Percentiles rank a stretch among this genome's conserved stretches.
Conservation (phyloP, 2,329 filamentous ascomycete genomes). For the Zarea fungicola region DNA sequence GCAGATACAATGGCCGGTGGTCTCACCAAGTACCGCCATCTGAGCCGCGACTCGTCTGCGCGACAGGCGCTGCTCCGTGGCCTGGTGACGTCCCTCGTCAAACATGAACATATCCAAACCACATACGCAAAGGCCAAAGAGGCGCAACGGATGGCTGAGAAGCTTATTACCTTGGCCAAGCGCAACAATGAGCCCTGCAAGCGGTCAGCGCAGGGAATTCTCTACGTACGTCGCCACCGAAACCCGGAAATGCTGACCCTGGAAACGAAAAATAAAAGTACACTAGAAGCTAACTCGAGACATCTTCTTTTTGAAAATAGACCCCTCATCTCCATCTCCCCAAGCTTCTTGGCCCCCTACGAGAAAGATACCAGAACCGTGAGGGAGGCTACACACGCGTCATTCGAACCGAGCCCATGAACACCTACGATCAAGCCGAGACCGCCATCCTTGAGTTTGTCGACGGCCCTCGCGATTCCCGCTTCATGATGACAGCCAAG, state of each 20-base stretch:
- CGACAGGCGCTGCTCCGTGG: slow-evolving; percentile 91
- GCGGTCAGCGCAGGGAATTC: slow-evolving; percentile 69
- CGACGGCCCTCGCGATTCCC: slow-evolving; percentile 88
- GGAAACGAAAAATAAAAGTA: background rate
- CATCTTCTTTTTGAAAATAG: slow-evolving; percentile 24
- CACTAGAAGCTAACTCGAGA: background rate
- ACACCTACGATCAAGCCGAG: slow-evolving; percentile 76
- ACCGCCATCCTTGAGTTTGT: slow-evolving; percentile 92
- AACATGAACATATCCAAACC: slow-evolving; percentile 88
- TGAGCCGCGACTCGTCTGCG: slow-evolving; percentile 80
- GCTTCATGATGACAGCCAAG: slow-evolving; percentile 88
- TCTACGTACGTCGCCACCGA: slow-evolving; percentile 62
- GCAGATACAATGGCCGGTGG: slow-evolving; percentile 70
- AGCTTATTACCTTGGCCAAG: slow-evolving; percentile 90
- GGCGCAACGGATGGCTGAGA: slow-evolving; percentile 87
- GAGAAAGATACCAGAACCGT: slow-evolving; percentile 69
- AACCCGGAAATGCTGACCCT: background rate
- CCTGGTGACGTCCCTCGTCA: slow-evolving; percentile 89
- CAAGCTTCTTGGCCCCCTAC: slow-evolving; percentile 82
- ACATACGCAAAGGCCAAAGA: slow-evolving; percentile 98
- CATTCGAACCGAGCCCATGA: slow-evolving; percentile 82
- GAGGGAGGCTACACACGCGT: slow-evolving; percentile 94
- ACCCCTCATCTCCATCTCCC: slow-evolving; percentile 65
- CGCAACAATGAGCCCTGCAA: slow-evolving; percentile 80
- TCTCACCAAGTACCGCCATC: slow-evolving; percentile 79